Evolutionary conservation across 164 flowering plant species (phyloP), one percentile per base, ranked within the genome.

Genomic region (Stephania cephalantha): DNA sequence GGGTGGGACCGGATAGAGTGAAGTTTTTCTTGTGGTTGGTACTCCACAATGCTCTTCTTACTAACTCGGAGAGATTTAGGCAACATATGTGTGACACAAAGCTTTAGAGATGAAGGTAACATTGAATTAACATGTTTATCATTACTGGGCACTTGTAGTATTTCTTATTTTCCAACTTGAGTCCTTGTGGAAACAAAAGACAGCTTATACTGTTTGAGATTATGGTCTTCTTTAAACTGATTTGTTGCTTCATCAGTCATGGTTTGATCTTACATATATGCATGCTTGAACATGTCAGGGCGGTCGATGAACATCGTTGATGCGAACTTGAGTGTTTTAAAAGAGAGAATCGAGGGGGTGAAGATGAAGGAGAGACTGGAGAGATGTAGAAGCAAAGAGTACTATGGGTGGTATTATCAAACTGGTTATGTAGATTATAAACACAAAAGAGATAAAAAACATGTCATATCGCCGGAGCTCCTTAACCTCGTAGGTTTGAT

Each of bases 371-470:
- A 86, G 77, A 83, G 82, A 55, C 67, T 88, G 73, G 82, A 84
- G 75, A 84, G 83, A 71, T 78, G 70, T 70, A 73, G 75, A 71
- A 45, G 75, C 15, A 13, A 10, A 55, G 78, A 82, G 63, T 20
- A 31, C 3, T 3, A 53, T 58, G 89, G 89, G 7, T 88, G 89
- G 89, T 83, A 82, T 55, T 86, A 88, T 74, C 78, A 78, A 73
- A 15, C 83, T 55, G 81, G 71, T 15, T 80, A 82, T 50, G 25
- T 15, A 15, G n/a, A 55, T 55, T 2, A 76, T 77, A 44, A 73
- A 42, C 76, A 79, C 12, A 50, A 50, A 9, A 10, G 10, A 46
- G 68, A 70, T 45, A 82, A 76, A 75, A 83, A 65, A 68, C 69
- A 75, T 22, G 46, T 22, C 11, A 63, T 66, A 15, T 9, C 76